These are phyloP conservation scores for Plasmodium sp. DNA, from an alignment of 169 alveolate genomes.

Conservation along the genomic window DNA sequence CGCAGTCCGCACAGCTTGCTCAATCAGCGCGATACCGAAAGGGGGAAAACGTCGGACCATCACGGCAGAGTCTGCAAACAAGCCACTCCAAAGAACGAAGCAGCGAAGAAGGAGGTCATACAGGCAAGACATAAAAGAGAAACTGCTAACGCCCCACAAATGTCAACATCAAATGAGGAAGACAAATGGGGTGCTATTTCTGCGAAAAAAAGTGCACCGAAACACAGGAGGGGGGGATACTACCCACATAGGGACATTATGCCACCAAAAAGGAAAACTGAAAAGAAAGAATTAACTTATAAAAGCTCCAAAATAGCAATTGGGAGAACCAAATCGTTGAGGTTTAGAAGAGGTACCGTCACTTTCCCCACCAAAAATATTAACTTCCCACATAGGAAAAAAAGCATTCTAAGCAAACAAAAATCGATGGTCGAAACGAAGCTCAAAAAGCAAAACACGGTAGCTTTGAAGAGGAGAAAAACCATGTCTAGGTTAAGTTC, in stretches of 20 bases:
- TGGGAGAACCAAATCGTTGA: slow-evolving; percentile 38
- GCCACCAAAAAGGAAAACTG: slow-evolving; percentile 4
- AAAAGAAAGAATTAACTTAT: slow-evolving; percentile 13
- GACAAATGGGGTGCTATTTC: background rate
- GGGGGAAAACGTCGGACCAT: slow-evolving; percentile 1
- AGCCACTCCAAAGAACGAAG: slow-evolving; percentile 11
- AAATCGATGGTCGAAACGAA: slow-evolving; percentile 31
- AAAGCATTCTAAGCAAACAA: slow-evolving; percentile 24
- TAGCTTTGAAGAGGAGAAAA: slow-evolving; percentile 30
- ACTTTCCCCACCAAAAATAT: slow-evolving; percentile 41
- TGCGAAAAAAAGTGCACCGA: background rate
- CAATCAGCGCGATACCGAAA: slow-evolving; percentile 4
- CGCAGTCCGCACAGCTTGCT: background rate
- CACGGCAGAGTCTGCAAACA: slow-evolving; percentile 29
- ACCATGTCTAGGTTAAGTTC: slow-evolving; percentile 31
- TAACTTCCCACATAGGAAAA: slow-evolving; percentile 11
- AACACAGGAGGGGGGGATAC: slow-evolving; percentile 1
- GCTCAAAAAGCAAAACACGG: slow-evolving; percentile 60
- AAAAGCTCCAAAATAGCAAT: slow-evolving; percentile 11
- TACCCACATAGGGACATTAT: slow-evolving; percentile 4
- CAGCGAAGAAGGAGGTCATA: background rate
- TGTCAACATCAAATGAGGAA: slow-evolving; percentile 19
- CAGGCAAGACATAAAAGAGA: slow-evolving; percentile 28
- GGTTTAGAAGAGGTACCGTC: slow-evolving; percentile 32
- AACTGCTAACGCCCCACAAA: background rate